A percentile compares a stretch with the other conserved stretches of the same genome.
Conservation (phyloP, 208 protist species). For the Porcisia deanei region DNA sequence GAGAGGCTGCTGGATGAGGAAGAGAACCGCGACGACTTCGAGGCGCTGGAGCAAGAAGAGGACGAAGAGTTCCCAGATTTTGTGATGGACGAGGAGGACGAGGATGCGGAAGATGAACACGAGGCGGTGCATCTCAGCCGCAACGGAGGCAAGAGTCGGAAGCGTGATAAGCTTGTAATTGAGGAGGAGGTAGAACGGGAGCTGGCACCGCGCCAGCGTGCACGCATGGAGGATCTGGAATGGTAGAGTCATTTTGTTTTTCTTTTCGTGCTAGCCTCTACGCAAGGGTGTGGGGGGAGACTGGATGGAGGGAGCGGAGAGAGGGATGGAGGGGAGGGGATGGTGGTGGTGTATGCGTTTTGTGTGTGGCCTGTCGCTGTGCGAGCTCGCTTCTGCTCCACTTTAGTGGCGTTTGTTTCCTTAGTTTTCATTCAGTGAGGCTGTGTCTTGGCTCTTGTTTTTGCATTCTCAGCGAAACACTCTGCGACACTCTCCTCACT, state of each 20-base stretch:
- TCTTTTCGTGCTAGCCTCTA: slow-evolving; percentile 1
- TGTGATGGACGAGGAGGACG: slow-evolving; percentile 90
- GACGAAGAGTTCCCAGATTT: slow-evolving; percentile 88
- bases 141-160: slow-evolving; percentile 24
- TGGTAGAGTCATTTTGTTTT: slow-evolving; percentile 51
- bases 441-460: not conserved
- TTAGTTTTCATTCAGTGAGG: too few species aligned
- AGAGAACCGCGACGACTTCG: slow-evolving; percentile 81
- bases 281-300: not conserved
- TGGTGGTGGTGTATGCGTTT: not conserved
- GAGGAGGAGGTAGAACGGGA: slow-evolving; percentile 88
- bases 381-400: not conserved
- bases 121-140: slow-evolving; percentile 30
- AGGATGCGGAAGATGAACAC: slow-evolving; percentile 62
- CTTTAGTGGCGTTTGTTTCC: not conserved
- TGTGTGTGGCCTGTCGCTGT: not conserved
- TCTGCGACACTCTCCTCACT: not conserved
- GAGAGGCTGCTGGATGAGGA: slow-evolving; percentile 88
- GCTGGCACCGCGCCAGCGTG: slow-evolving; percentile 38
- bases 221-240: slow-evolving; percentile 67
- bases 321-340: not conserved
- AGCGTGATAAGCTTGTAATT: slow-evolving; percentile 75
- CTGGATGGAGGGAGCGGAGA: too few species aligned
- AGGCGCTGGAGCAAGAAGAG: slow-evolving; percentile 75
- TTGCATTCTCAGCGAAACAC: not conserved